Evolutionary conservation across 2,329 filamentous ascomycete genomes (phyloP).

Genomic region (Microdochium paspali): DNA sequence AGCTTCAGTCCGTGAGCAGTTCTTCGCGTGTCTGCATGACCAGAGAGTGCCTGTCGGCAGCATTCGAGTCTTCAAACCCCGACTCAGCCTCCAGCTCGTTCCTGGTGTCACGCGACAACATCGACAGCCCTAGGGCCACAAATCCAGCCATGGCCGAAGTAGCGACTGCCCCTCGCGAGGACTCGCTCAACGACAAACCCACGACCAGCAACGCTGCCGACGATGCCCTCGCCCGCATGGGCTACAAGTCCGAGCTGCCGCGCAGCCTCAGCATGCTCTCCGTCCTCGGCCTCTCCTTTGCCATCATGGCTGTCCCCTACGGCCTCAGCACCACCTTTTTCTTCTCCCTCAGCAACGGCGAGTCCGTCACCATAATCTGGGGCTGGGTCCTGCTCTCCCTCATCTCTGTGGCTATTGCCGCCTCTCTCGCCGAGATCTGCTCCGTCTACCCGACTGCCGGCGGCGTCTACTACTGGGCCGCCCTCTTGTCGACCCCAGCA

Average conservation of each 20-base stretch:
- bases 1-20: no score
- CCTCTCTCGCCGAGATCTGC: conserved; percentile 60
- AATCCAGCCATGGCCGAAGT: background rate
- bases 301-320: conserved; percentile 66
- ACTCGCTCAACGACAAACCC: background rate
- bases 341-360: conserved; percentile 59
- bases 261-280: conserved; percentile 58
- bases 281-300: conserved; percentile 59
- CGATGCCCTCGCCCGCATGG: conserved; percentile 54
- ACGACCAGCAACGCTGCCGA: conserved; percentile 29
- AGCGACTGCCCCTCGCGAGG: background rate
- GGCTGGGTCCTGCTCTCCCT: conserved; percentile 59
- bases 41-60: background rate
- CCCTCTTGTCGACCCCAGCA: conserved; percentile 55
- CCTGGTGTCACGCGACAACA: background rate
- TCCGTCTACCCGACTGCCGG: conserved; percentile 60
- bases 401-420: conserved; percentile 54
- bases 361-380: conserved; percentile 60
- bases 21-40: no score
- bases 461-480: conserved; percentile 63
- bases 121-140: background rate
- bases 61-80: no score
- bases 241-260: conserved; percentile 58
- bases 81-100: background rate
- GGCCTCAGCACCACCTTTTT: conserved; percentile 60